phyloP scores from a whole-genome alignment of 768 basidiomycete species.

The Leccinum boreale region DNA sequence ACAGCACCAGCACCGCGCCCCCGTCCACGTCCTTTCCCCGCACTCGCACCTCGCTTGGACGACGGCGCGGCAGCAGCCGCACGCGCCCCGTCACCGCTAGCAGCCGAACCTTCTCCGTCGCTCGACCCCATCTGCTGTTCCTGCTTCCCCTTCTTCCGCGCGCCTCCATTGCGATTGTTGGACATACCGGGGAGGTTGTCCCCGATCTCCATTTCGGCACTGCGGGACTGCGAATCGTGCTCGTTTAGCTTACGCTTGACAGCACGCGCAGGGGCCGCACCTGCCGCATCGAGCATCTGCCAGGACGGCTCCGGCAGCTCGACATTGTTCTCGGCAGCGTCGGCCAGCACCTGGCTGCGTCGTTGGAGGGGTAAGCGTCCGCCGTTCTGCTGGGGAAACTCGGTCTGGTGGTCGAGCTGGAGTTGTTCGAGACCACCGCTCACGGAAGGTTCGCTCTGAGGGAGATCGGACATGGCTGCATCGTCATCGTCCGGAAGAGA shows the following conservation, averaged over 20 bases:
- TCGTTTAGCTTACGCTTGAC: constrained; percentile 38
- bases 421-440: constrained; percentile 33
- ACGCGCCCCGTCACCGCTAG: constrained; percentile 7
- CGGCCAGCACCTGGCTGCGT: constrained; percentile 44
- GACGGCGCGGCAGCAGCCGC: not conserved
- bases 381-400: constrained; percentile 6
- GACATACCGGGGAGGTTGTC: constrained; percentile 6
- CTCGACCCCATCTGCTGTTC: constrained; percentile 12
- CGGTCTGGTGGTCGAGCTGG: constrained; percentile 26
- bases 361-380: constrained; percentile 38
- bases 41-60: constrained; percentile 17
- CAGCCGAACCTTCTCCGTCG: constrained; percentile 18
- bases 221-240: constrained; percentile 25
- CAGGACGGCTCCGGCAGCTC: constrained; percentile 50
- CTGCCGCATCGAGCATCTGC: constrained; percentile 47
- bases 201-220: constrained; percentile 22
- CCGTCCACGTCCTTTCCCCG: constrained; percentile 22
- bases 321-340: constrained; percentile 40
- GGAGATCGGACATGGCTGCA: constrained; percentile 11
- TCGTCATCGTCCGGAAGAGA: constrained; percentile 24
- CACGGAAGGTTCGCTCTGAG: constrained; percentile 23
- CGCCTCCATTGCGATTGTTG: constrained; percentile 3
- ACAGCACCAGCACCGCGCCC: constrained; percentile 16
- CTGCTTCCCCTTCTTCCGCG: constrained; percentile 26
- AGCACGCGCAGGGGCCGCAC: constrained; percentile 24